phyloP scores from a whole-genome alignment of 2,329 filamentous ascomycete species.

The Aspergillus amoenus region DNA sequence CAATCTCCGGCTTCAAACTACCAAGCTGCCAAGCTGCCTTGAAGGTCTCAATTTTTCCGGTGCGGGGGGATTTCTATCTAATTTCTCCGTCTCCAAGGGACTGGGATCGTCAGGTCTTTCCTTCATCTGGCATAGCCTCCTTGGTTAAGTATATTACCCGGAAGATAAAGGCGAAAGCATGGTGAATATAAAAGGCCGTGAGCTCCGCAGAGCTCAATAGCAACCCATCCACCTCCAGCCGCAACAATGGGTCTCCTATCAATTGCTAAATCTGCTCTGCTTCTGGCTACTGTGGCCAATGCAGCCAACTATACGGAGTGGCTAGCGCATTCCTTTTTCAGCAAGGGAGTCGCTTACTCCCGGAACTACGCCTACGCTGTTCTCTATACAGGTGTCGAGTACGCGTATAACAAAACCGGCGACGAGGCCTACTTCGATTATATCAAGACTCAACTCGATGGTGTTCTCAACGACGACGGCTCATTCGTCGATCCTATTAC shows the following conservation, averaged over 20 bases:
- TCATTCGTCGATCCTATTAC: constrained; percentile 4
- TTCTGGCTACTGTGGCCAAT: constrained; percentile 3
- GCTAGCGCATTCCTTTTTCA: constrained; percentile 14
- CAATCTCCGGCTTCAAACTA: neutral
- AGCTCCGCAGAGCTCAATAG: no score
- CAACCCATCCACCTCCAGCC: neutral
- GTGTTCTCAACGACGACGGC: constrained; percentile 10
- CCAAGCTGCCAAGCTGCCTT: constrained; percentile 3
- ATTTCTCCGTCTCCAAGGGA: constrained; percentile 7
- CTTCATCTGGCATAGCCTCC: neutral
- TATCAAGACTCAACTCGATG: constrained; percentile 13
- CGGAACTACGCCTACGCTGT: constrained; percentile 19
- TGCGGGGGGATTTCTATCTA: neutral
- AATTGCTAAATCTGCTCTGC: neutral
- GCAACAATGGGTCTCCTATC: neutral
- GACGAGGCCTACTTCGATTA: constrained; percentile 7
- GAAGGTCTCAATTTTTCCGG: constrained; percentile 7
- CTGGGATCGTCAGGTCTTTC: neutral
- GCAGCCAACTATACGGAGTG: constrained; percentile 17
- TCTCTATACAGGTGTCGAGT: constrained; percentile 15
- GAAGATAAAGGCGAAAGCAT: no score
- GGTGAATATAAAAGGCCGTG: no score
- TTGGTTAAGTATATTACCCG: neutral
- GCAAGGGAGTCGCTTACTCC: constrained; percentile 9
- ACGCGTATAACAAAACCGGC: constrained; percentile 17